Conservation (phyloP, 257 asterid genomes). For the Ophiorrhiza pumila region DNA sequence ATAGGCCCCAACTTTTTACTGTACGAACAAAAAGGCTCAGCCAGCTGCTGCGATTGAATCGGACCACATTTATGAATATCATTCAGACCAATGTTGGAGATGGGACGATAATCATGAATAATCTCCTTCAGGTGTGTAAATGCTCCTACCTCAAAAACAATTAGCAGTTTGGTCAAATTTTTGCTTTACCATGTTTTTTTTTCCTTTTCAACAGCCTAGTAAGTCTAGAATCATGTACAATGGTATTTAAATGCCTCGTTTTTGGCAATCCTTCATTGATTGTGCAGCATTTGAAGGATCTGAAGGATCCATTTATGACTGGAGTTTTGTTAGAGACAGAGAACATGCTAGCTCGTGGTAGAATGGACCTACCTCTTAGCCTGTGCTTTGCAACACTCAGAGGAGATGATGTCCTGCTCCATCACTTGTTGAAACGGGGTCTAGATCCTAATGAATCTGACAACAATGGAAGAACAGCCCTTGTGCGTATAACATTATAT, state of each 20-base stretch:
- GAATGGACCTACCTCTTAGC: conserved; percentile 91
- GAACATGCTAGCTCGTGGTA: conserved; percentile 86
- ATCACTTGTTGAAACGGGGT: conserved; percentile 83
- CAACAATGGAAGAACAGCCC: conserved; percentile 66
- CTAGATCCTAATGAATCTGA: conserved; percentile 85
- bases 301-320: conserved; percentile 79
- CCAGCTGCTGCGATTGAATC: conserved; percentile 73
- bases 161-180: not conserved
- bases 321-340: conserved; percentile 78
- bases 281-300: conserved; percentile 72
- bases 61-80: conserved; percentile 70
- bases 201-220: not conserved
- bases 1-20: conserved; percentile 83
- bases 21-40: conserved; percentile 75
- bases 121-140: conserved; percentile 70
- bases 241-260: not conserved
- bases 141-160: not conserved
- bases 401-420: conserved; percentile 81
- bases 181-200: not conserved
- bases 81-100: conserved; percentile 89
- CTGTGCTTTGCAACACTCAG: conserved; percentile 83
- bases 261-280: not conserved
- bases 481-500: conserved; percentile 25
- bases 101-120: conserved; percentile 79
- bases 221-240: not conserved